phyloP scores from a whole-genome alignment of 2,329 filamentous ascomycete genomes.

The Diaporthe helianthi region DNA sequence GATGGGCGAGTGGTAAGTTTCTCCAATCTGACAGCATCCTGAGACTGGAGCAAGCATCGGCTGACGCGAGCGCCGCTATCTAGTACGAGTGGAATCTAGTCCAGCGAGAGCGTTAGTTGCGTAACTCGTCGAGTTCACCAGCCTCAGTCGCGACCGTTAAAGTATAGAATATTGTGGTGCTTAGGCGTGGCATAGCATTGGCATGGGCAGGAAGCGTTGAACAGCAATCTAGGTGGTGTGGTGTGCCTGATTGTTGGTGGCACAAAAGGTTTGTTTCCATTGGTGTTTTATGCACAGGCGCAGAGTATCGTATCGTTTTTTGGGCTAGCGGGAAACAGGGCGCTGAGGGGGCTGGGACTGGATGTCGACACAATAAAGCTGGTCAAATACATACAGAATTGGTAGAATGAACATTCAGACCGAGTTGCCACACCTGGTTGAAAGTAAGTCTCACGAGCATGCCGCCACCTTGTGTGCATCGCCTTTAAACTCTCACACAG shows the following conservation, averaged over 20 bases:
- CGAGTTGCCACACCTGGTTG: not conserved
- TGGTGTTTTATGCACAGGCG: slow-evolving; percentile 3
- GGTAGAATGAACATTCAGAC: not conserved
- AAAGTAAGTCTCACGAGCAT: not conserved
- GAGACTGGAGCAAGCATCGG: not conserved
- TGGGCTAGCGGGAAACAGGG: not conserved
- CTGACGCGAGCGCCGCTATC: not conserved
- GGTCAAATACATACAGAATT: not conserved
- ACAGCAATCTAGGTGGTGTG: not conserved
- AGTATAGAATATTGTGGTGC: not conserved
- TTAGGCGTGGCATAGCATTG: not conserved
- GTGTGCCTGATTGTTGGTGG: slow-evolving; percentile 1
- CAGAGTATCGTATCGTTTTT: not conserved
- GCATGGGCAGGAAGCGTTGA: slow-evolving; percentile 12
- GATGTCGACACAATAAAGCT: slow-evolving; percentile 11
- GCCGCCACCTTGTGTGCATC: not conserved
- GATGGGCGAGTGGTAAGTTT: slow-evolving; percentile 83
- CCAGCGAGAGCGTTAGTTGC: slow-evolving; percentile 59
- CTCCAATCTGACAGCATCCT: not conserved
- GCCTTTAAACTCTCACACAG: not conserved
- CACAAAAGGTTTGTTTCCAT: slow-evolving; percentile 9
- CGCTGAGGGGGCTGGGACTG: not conserved
- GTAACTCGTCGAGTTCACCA: not conserved
- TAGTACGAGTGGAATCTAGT: slow-evolving; percentile 71
- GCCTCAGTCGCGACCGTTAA: slow-evolving; percentile 8